These are phyloP conservation scores for Escovopsis sp. DNA, from an alignment of 2,329 filamentous ascomycete genomes.

Conservation along the genomic window DNA sequence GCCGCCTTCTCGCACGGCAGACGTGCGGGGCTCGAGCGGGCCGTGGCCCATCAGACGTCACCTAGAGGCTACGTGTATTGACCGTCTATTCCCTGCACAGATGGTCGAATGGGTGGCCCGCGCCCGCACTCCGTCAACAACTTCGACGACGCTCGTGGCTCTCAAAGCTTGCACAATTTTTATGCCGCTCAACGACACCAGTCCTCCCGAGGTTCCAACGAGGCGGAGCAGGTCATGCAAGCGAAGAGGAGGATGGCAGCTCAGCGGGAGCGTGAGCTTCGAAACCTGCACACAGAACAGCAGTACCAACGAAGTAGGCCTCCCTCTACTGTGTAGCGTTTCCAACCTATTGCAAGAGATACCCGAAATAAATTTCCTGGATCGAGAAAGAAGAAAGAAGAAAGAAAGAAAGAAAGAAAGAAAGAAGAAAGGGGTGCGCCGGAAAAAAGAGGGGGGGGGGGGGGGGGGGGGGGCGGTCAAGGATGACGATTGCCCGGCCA, in stretches of 20 bases:
- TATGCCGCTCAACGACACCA: slow-evolving; percentile 91
- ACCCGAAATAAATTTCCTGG: slow-evolving; percentile 20
- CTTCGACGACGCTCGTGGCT: slow-evolving; percentile 55
- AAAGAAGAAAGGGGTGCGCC: too few relatives aligned
- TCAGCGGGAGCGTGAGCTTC: slow-evolving; percentile 95
- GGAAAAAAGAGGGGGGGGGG: too few relatives aligned
- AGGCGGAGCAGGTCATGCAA: slow-evolving; percentile 98
- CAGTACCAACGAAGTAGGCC: slow-evolving; percentile 99
- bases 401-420: too few relatives aligned
- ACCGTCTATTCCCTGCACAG: slow-evolving; percentile 26
- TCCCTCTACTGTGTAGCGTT: slow-evolving; percentile 57
- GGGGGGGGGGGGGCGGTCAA: slow-evolving; percentile 5
- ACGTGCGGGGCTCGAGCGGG: slow-evolving; percentile 2
- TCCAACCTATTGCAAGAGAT: slow-evolving; percentile 18
- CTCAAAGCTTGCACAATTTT: slow-evolving; percentile 74
- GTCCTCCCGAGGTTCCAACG: slow-evolving; percentile 65
- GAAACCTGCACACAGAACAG: slow-evolving; percentile 99
- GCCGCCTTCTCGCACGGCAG: not conserved
- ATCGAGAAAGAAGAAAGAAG: not conserved
- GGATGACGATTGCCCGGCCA: slow-evolving; percentile 6
- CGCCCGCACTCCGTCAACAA: slow-evolving; percentile 78
- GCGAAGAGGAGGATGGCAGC: slow-evolving; percentile 98
- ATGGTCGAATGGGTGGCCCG: slow-evolving; percentile 54
- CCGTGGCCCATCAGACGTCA: not conserved
- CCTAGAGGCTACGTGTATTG: slow-evolving; percentile 1